Evolutionary conservation across 2,329 filamentous ascomycete genomes (phyloP), one percentile per base, ranked within the genome.

Genomic region (Colletotrichum tropicale): DNA sequence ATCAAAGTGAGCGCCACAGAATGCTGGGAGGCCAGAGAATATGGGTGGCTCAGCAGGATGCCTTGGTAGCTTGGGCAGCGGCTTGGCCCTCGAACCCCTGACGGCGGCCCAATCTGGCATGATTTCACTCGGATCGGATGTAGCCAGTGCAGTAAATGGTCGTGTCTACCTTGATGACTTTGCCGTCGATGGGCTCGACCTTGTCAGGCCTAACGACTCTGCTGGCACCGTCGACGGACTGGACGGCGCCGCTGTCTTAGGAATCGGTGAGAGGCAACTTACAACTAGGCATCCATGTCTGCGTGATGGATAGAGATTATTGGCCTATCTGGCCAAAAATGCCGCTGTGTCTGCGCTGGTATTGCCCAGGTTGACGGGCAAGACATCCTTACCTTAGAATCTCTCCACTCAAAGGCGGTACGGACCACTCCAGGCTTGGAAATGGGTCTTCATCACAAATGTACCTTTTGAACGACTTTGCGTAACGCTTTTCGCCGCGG

Each of bases 261-360:
- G 77, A 76, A 12, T 74, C 68, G 26, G 81, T 71, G 13, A 84
- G 74, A 32, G 15, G 43, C 77, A 78, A 71, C 80, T 79, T 62
- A 87, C 83, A 16, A 87, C 79, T 36, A 85, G 66, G 6, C 80
- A 79, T 8, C 86, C 86, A 3, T 83, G 82, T 0, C 83, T 83
- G 62, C 87, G 86, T 10, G 86, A 86, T n/a, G 86, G 78, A 79
- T 86, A 88, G 6, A 88, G 81, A 36, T 86, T 84, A 12, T 81
- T 79, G 3, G 85, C 86, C 8, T 83, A 78, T 0, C 80, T 80
- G 1, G 82, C 78, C 6, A 88, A 80, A 12, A 81, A 80, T 8
- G 83, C 81, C 12, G 84, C 81, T 4, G 84, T 79, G 70, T 86
- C 85, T 16, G 81, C 82, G 0, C 81, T 80, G 2, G 84, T 87